These are phyloP conservation scores for Phoenix roebelenii DNA, from an alignment of 176 grass and related monocot species.

Conservation along the genomic window DNA sequence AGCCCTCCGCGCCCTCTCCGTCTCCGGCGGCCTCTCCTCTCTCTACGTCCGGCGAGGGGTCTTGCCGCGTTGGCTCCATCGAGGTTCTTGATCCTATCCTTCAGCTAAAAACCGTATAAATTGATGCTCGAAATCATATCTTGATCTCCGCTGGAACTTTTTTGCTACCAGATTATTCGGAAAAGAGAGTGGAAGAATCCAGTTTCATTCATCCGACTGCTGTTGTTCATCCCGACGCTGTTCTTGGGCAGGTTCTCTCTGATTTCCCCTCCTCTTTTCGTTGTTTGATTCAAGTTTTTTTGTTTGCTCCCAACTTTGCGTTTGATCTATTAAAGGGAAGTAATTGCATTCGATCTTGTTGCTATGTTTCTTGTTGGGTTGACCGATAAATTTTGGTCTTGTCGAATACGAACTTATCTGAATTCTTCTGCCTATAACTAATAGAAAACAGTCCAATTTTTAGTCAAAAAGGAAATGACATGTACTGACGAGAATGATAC, in stretches of 20 bases:
- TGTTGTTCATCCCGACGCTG: slow-evolving; percentile 60
- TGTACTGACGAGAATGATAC: no score
- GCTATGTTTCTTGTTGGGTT: no score
- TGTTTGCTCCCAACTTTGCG: background rate
- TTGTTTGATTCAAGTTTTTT: background rate
- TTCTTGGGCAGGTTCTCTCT: slow-evolving; percentile 53
- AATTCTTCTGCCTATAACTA: no score
- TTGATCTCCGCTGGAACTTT: background rate
- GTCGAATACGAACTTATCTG: no score
- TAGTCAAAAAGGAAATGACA: no score
- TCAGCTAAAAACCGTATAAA: background rate
- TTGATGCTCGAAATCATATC: background rate
- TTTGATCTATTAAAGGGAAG: background rate
- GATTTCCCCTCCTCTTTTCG: background rate
- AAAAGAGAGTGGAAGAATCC: slow-evolving; percentile 5
- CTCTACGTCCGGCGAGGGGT: slow-evolving; percentile 7
- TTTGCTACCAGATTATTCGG: slow-evolving; percentile 13
- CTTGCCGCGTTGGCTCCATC: slow-evolving; percentile 27
- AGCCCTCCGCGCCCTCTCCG: slow-evolving; percentile 4
- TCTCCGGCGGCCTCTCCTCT: background rate
- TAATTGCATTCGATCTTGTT: no score
- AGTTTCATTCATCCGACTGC: slow-evolving; percentile 29
- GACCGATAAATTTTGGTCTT: no score
- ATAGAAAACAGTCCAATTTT: no score
- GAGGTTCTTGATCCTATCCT: slow-evolving; percentile 23